A percentile compares a stretch with the other conserved stretches of the same genome.
These are phyloP conservation scores for Colletotrichum sp. DNA, from an alignment of 2,329 filamentous ascomycete species.

Conservation along the genomic window DNA sequence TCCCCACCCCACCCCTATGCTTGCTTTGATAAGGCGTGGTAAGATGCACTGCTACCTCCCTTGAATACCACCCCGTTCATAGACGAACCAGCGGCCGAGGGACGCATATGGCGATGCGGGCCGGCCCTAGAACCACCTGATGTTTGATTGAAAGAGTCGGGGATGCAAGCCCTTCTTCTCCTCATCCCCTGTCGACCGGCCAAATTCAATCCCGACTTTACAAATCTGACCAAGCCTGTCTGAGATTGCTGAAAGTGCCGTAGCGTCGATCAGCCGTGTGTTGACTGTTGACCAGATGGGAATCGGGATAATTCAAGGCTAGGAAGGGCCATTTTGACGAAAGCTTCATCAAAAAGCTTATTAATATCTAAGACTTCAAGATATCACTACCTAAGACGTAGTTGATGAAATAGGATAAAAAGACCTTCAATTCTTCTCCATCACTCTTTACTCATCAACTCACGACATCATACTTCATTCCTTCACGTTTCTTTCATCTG, in stretches of 20 bases:
- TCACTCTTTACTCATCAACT: background rate
- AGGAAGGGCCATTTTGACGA: background rate
- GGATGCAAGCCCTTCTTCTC: background rate
- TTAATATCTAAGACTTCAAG: background rate
- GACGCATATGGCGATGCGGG: background rate
- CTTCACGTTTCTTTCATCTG: background rate
- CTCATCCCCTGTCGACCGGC: background rate
- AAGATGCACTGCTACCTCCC: background rate
- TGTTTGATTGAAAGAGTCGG: background rate
- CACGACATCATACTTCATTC: background rate
- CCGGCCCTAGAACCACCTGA: background rate
- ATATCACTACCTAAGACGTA: background rate
- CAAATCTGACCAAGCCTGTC: background rate
- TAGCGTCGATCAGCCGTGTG: background rate
- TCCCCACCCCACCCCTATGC: background rate
- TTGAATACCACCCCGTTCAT: background rate
- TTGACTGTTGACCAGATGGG: background rate
- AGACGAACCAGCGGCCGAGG: background rate
- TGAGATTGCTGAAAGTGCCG: background rate
- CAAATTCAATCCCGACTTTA: background rate
- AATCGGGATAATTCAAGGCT: background rate
- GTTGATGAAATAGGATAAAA: background rate
- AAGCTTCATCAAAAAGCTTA: background rate
- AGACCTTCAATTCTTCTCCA: background rate
- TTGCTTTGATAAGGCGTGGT: background rate